phyloP scores from a whole-genome alignment of 1,139 yeast genomes.

The Taphrina flavorubra region DNA sequence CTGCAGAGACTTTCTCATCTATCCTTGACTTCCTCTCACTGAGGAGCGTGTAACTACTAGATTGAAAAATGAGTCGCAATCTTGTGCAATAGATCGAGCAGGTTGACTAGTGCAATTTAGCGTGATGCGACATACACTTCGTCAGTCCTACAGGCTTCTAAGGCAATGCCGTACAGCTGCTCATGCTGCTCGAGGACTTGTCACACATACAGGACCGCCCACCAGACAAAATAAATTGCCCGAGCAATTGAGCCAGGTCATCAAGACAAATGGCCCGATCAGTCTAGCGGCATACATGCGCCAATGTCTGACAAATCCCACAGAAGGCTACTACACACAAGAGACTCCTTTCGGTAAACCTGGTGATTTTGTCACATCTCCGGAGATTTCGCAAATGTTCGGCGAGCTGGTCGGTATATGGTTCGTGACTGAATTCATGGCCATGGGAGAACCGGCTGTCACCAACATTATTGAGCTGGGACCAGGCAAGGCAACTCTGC shows the following conservation, averaged over 20 bases:
- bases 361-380: conserved; percentile 85
- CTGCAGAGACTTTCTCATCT: no score
- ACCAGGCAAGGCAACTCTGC: conserved; percentile 83
- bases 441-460: conserved; percentile 60
- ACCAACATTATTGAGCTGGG: conserved; percentile 80
- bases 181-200: no score
- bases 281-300: conserved; percentile 77
- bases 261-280: conserved; percentile 74
- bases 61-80: no score
- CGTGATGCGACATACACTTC: neutral
- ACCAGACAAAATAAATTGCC: conserved; percentile 16
- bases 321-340: conserved; percentile 79
- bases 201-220: no score
- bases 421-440: conserved; percentile 62
- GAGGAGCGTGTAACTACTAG: no score
- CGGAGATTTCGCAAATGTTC: conserved; percentile 85
- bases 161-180: neutral
- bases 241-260: conserved; percentile 28
- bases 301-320: conserved; percentile 80
- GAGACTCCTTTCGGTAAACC: conserved; percentile 70
- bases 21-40: no score
- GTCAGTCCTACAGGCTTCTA: neutral
- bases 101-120: neutral
- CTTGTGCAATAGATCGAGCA: no score
- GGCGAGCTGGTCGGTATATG: conserved; percentile 86